Percentiles rank a stretch among this genome's conserved stretches.
Evolutionary conservation across 345 rosid genomes (phyloP).

Genomic region (Triadica sebifera): DNA sequence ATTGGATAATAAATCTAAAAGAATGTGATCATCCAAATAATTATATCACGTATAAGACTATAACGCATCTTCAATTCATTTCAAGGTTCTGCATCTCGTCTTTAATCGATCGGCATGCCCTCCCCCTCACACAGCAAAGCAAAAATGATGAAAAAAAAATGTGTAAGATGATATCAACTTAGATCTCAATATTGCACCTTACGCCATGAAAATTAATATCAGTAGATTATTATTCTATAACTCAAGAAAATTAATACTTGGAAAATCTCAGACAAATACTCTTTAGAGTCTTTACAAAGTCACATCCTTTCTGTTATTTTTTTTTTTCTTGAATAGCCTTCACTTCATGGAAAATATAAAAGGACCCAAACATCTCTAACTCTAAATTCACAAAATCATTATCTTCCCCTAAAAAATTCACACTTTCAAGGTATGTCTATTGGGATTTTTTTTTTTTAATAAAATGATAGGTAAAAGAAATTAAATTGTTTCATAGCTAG

Average conservation of each 20-base stretch:
- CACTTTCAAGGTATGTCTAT: conserved; percentile 3
- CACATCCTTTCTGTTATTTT: background rate
- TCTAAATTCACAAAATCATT: background rate
- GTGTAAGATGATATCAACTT: too few species aligned
- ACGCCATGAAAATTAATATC: background rate
- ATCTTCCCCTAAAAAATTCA: conserved; percentile 3
- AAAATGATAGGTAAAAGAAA: background rate
- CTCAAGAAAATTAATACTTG: background rate
- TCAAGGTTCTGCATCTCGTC: too few species aligned
- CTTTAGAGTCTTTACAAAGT: background rate
- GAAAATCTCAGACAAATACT: background rate
- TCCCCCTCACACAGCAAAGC: too few species aligned
- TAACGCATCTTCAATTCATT: too few species aligned
- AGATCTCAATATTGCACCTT: too few species aligned
- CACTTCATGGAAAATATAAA: background rate
- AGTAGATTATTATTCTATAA: background rate
- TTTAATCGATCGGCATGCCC: too few species aligned
- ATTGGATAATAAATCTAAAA: too few species aligned
- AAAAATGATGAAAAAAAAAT: too few species aligned
- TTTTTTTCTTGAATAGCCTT: background rate
- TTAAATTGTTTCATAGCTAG: background rate
- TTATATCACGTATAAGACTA: too few species aligned
- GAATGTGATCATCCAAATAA: too few species aligned
- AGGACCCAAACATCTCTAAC: too few species aligned
- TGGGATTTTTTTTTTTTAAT: background rate